phyloP scores from a whole-genome alignment of 164 flowering plant genomes.

The Macadamia tetraphylla region DNA sequence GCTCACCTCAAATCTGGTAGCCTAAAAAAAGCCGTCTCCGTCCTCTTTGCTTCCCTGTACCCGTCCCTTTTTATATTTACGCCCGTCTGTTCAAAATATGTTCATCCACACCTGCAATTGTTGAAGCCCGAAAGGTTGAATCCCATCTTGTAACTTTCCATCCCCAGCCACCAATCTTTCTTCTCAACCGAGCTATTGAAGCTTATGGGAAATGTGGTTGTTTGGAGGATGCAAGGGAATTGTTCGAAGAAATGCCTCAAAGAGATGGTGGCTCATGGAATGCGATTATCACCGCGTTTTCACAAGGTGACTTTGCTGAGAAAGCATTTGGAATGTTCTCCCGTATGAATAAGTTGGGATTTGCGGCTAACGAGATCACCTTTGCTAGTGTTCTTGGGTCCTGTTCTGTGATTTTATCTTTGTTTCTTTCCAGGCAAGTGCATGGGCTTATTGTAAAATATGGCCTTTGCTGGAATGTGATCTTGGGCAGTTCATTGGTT shows the following conservation, averaged over 20 bases:
- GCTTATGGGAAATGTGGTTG: conserved; percentile 48
- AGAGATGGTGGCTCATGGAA: conserved; percentile 69
- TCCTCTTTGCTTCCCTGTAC: conserved; percentile 33
- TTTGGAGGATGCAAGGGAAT: conserved; percentile 43
- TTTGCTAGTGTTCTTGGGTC: conserved; percentile 52
- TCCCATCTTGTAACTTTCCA: conserved; percentile 33
- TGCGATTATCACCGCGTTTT: conserved; percentile 49
- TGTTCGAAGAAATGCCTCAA: conserved; percentile 59
- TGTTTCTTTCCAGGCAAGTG: conserved; percentile 31
- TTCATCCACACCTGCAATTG: conserved; percentile 22
- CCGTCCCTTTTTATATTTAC: conserved; percentile 29
- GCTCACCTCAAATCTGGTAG: conserved; percentile 24
- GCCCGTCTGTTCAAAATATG: conserved; percentile 40
- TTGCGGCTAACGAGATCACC: conserved; percentile 42
- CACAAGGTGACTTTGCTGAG: conserved; percentile 28
- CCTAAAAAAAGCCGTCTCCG: conserved; percentile 33
- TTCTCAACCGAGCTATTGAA: conserved; percentile 54
- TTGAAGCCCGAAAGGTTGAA: conserved; percentile 42
- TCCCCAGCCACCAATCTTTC: conserved; percentile 24
- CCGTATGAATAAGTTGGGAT: conserved; percentile 30
- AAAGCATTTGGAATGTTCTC: conserved; percentile 32
- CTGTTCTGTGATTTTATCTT: conserved; percentile 33
- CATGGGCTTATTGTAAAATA: conserved; percentile 43
- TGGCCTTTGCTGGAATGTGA: conserved; percentile 48
- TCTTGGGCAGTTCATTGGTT: conserved; percentile 53